phyloP scores from a whole-genome alignment of 2,329 filamentous ascomycete genomes.

The Bipolaris sorokiniana region DNA sequence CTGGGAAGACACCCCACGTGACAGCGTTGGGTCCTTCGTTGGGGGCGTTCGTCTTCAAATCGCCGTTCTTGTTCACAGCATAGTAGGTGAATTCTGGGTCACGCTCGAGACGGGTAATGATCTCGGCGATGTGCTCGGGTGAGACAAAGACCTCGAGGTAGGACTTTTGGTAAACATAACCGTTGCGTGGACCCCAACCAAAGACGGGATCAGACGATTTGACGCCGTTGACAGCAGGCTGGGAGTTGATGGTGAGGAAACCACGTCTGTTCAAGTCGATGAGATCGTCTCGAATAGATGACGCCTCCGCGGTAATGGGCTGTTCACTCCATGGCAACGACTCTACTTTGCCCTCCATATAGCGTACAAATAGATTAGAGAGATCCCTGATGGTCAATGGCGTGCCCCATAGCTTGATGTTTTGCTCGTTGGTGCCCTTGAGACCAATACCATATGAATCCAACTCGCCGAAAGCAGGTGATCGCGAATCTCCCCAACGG shows the following conservation, averaged over 20 bases:
- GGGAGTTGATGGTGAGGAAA: slow-evolving; percentile 94
- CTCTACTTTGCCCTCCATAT: slow-evolving; percentile 79
- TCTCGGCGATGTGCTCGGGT: slow-evolving; percentile 75
- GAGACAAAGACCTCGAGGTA: slow-evolving; percentile 92
- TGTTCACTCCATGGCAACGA: slow-evolving; percentile 93
- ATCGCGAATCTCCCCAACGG: slow-evolving; percentile 96
- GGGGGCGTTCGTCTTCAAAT: slow-evolving; percentile 82
- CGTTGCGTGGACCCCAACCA: slow-evolving; percentile 93
- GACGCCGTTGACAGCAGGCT: slow-evolving; percentile 89
- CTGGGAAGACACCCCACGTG: slow-evolving; percentile 98
- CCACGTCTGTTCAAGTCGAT: slow-evolving; percentile 84
- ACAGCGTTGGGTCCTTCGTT: slow-evolving; percentile 94
- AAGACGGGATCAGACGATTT: slow-evolving; percentile 86
- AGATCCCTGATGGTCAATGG: slow-evolving; percentile 81
- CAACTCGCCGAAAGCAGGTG: slow-evolving; percentile 92
- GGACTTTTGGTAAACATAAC: slow-evolving; percentile 98
- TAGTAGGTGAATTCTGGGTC: slow-evolving; percentile 91
- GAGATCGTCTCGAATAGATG: slow-evolving; percentile 76
- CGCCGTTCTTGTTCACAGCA: slow-evolving; percentile 82
- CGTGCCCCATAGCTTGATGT: slow-evolving; percentile 92
- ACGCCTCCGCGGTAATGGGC: slow-evolving; percentile 81
- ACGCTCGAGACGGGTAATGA: slow-evolving; percentile 77
- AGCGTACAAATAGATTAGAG: slow-evolving; percentile 81
- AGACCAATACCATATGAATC: slow-evolving; percentile 93
- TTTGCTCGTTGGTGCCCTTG: slow-evolving; percentile 93